A percentile compares a stretch with the other conserved stretches of the same genome.
Conservation (phyloP, 208 protist species). For the Acanthamoeba triangularis region DNA sequence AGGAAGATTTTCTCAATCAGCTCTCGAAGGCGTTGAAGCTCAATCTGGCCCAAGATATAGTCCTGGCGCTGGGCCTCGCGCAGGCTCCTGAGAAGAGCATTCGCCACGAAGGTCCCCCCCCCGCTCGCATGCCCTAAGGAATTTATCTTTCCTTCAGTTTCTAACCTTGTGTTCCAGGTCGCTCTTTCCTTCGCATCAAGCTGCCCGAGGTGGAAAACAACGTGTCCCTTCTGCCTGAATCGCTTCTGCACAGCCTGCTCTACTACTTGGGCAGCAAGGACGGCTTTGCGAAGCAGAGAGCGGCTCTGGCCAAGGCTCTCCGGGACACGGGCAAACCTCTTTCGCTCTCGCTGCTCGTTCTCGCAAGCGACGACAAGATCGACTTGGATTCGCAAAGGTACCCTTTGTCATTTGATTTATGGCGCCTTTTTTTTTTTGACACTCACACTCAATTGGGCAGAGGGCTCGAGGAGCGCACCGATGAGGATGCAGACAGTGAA, state of each 20-base stretch:
- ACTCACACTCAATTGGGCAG: not conserved
- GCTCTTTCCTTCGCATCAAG: conserved; percentile 41
- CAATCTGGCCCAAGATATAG: conserved; percentile 66
- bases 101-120: conserved; percentile 57
- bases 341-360: conserved; percentile 20
- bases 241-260: conserved; percentile 27
- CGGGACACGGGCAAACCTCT: conserved; percentile 28
- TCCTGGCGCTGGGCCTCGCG: conserved; percentile 71
- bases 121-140: too few relatives aligned
- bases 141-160: not conserved
- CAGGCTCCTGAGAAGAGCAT: conserved; percentile 72
- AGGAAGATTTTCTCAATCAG: conserved; percentile 51
- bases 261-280: conserved; percentile 62
- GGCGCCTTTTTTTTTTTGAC: not conserved
- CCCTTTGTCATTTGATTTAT: not conserved
- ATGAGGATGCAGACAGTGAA: conserved; percentile 30
- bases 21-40: conserved; percentile 40
- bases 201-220: conserved; percentile 58
- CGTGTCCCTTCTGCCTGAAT: not conserved
- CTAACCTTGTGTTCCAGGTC: not conserved
- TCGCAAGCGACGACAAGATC: not conserved
- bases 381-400: conserved; percentile 17
- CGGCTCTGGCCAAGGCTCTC: not conserved
- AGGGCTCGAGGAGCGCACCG: not conserved
- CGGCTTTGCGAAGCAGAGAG: conserved; percentile 36